Evolutionary conservation across 2,329 filamentous ascomycete genomes (phyloP).

Genomic region (Paracorniculantispora psalliotae): DNA sequence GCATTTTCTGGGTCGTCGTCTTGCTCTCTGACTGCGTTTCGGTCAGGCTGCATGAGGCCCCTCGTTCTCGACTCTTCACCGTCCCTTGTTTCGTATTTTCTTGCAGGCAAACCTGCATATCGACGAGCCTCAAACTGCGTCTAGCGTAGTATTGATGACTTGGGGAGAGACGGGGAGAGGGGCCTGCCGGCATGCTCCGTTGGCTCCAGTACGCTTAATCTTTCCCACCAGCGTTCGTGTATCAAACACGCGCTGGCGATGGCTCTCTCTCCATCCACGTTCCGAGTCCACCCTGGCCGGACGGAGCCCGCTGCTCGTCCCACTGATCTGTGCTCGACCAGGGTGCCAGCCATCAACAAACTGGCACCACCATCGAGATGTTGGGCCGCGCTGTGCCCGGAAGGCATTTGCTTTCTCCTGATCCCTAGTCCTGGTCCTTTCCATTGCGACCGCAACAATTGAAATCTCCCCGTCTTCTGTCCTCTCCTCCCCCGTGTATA

Average conservation of each 20-base stretch:
- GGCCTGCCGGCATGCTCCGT: not conserved
- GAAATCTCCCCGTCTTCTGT: not conserved
- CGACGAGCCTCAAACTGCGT: not conserved
- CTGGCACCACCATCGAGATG: not conserved
- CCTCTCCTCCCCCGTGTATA: not conserved
- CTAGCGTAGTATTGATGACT: not conserved
- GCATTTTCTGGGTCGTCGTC: not conserved
- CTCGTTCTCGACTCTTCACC: not conserved
- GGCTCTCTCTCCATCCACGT: not conserved
- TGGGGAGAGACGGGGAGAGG: not conserved
- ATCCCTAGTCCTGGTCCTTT: not conserved
- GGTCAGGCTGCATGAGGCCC: not conserved
- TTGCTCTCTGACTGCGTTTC: not conserved
- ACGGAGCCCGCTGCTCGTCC: not conserved
- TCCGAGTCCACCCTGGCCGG: too few relatives aligned
- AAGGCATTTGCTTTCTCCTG: too few relatives aligned
- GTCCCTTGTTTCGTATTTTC: not conserved
- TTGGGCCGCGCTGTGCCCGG: too few relatives aligned
- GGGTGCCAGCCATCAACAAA: too few relatives aligned
- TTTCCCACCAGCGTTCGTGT: not conserved
- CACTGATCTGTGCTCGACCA: conserved; percentile 7
- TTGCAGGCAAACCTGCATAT: not conserved
- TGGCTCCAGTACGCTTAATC: not conserved
- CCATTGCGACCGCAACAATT: not conserved
- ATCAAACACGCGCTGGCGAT: not conserved